Conservation (phyloP, 2,329 filamentous ascomycete species). For the Leptographium galeiforme region DNA sequence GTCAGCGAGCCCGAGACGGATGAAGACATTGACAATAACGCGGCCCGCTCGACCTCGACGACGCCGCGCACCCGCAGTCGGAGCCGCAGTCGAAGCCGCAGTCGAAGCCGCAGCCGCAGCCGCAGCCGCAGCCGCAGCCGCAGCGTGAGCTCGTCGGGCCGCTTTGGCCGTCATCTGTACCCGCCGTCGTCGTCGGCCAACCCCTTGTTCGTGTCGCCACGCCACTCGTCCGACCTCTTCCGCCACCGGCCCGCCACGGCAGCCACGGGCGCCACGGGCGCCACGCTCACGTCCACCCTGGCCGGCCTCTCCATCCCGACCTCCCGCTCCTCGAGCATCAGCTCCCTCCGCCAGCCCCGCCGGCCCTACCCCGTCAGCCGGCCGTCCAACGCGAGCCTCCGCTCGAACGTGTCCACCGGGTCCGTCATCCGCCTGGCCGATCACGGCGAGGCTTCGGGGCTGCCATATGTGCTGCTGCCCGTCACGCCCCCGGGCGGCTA, state of each 20-base stretch:
- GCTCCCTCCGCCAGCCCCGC: constrained; percentile 29
- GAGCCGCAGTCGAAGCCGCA: not conserved
- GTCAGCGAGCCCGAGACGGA: constrained; percentile 10
- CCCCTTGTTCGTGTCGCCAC: not conserved
- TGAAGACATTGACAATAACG: constrained; percentile 32
- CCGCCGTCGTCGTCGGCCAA: not conserved
- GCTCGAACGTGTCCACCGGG: constrained; percentile 23
- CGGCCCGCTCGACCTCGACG: constrained; percentile 26
- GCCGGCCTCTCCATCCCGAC: too few species aligned
- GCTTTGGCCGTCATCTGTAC: not conserved
- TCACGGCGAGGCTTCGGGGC: constrained; percentile 17
- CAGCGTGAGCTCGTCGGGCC: too few species aligned
- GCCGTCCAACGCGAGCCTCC: constrained; percentile 25
- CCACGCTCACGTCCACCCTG: too few species aligned
- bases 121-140: not conserved
- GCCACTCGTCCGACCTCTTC: not conserved
- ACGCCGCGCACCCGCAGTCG: constrained; percentile 25
- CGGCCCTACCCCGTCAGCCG: constrained; percentile 25
- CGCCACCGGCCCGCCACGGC: not conserved
- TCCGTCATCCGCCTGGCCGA: constrained; percentile 37
- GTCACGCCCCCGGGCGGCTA: not conserved
- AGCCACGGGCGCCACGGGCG: too few species aligned
- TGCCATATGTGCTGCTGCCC: constrained; percentile 25
- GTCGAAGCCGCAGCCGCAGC: not conserved
- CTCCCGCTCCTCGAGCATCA: constrained; percentile 15